Percentiles rank a stretch among this genome's conserved stretches.
Evolutionary conservation across 139 green algal genomes (phyloP).

Genomic region (Pedinophyceae sp.): DNA sequence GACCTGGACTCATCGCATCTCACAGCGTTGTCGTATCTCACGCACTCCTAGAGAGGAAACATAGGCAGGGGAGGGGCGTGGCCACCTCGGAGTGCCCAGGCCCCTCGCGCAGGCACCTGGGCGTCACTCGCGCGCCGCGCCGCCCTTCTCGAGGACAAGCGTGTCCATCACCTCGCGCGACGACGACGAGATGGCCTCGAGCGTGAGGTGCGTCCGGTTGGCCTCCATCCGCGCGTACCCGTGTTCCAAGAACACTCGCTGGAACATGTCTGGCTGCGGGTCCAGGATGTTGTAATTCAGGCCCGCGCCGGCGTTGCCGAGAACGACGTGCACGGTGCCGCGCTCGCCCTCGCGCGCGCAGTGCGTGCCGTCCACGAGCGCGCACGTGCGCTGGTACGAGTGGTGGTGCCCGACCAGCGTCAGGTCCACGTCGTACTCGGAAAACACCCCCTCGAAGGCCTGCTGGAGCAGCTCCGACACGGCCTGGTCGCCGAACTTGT

Average conservation of each 20-base stretch:
- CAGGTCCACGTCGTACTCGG: constrained; percentile 29
- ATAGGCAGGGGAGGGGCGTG: too few relatives aligned
- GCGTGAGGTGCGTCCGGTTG: constrained; percentile 13
- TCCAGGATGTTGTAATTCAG: constrained; percentile 20
- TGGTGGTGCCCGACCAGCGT: constrained; percentile 49
- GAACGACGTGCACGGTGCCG: constrained; percentile 44
- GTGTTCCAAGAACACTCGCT: constrained; percentile 10
- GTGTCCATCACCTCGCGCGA: too few relatives aligned
- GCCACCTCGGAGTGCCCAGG: too few relatives aligned
- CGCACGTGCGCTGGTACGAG: constrained; percentile 50
- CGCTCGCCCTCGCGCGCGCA: constrained; percentile 11
- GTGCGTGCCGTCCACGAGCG: constrained; percentile 13
- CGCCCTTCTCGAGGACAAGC: too few relatives aligned
- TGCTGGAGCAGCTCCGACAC: constrained; percentile 21
- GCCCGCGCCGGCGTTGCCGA: constrained; percentile 31
- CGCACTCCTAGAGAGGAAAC: too few relatives aligned
- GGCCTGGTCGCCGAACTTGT: constrained; percentile 21
- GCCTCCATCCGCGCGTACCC: constrained; percentile 30
- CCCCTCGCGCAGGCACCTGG: too few relatives aligned
- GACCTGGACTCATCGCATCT: too few relatives aligned
- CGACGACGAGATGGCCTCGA: constrained; percentile 17
- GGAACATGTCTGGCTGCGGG: constrained; percentile 7
- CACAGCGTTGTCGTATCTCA: too few relatives aligned
- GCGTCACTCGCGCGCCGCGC: too few relatives aligned
- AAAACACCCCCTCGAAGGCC: constrained; percentile 17